Evolutionary conservation across 176 grass and related monocot species (phyloP), one percentile per base, ranked within the genome.

Genomic region (Eragrostis nindensis): DNA sequence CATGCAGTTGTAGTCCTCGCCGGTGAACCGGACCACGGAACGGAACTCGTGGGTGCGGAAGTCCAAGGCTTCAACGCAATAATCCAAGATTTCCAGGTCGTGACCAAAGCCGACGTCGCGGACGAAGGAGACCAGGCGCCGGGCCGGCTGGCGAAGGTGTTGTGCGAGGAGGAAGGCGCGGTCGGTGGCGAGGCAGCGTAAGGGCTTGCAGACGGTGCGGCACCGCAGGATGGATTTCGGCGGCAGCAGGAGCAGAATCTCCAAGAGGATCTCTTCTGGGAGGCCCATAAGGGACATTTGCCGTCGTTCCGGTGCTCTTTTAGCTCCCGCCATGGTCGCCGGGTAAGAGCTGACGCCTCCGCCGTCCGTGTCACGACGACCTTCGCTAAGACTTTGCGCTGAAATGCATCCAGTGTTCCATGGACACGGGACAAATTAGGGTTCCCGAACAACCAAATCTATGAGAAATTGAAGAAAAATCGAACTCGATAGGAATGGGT

Each of bases 181-280:
- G 46, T 74, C 30, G 11, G 70, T 54, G 32, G 70, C 49, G 32
- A 67, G 14, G 38, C 22, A 1, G 47, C 2, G 48, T 71, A 45
- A 63, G 39, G 71, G 38, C 48, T 83, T 75, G 81, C 62, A 83
- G 38, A 83, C 17, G 48, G 71, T 36, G 47, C 48, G 32, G 24
- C 71, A 75, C 11, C 11, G 47, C 24, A 75, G 16, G 48, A 75
- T 44, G 25, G 71, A 83, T 67, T 83, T 83, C 38, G 62, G 71
- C 0, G 47, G 62, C 39, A 84, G 39, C 7, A 66, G 49, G 49
- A 76, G 62, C 25, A 76, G 25, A 74, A 84, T 76, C 13, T 68
- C 49, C 5, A 19, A 25, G 38, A 84, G 4, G 12, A 76, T 44
- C 49, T 76, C 82, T 68, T 68, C 39, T 16, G 39, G 71, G 39